These are phyloP conservation scores for Blastobotrys terrestris DNA, from an alignment of 805 yeast genomes.

Conservation along the genomic window DNA sequence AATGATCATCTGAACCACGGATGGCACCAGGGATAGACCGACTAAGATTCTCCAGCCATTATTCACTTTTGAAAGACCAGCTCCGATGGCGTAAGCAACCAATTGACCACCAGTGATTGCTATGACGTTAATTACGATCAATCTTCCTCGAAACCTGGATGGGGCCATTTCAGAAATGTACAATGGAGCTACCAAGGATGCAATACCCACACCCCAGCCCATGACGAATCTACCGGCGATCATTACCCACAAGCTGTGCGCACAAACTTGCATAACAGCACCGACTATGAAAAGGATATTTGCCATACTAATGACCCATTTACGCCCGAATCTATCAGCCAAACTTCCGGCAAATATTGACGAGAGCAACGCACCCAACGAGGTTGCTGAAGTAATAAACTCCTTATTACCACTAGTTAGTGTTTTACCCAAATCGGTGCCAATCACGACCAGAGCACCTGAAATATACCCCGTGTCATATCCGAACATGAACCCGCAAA, in stretches of 20 bases:
- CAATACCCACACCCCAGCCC: constrained; percentile 96
- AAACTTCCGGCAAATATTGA: constrained; percentile 70
- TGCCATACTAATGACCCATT: constrained; percentile 75
- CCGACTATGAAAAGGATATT: constrained; percentile 80
- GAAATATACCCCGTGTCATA: constrained; percentile 97
- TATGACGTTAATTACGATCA: constrained; percentile 80
- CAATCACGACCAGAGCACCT: constrained; percentile 81
- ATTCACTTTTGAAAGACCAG: constrained; percentile 58
- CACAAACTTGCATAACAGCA: constrained; percentile 74
- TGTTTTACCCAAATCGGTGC: constrained; percentile 56
- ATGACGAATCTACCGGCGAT: constrained; percentile 82
- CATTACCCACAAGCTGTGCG: constrained; percentile 86
- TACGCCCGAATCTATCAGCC: constrained; percentile 83
- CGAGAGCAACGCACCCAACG: constrained; percentile 84
- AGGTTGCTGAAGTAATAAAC: constrained; percentile 88
- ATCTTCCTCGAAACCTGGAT: constrained; percentile 80
- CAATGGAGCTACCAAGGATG: constrained; percentile 89
- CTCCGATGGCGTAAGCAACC: constrained; percentile 85
- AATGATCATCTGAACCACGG: constrained; percentile 65
- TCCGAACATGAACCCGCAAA: constrained; percentile 95
- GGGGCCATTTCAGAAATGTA: constrained; percentile 93
- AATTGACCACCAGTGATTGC: constrained; percentile 95
- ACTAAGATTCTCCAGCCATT: constrained; percentile 94
- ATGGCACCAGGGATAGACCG: constrained; percentile 85
- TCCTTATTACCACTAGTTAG: constrained; percentile 78